Evolutionary conservation across 177 flowering plant genomes (phyloP).

Genomic region (Telopea speciosissima): DNA sequence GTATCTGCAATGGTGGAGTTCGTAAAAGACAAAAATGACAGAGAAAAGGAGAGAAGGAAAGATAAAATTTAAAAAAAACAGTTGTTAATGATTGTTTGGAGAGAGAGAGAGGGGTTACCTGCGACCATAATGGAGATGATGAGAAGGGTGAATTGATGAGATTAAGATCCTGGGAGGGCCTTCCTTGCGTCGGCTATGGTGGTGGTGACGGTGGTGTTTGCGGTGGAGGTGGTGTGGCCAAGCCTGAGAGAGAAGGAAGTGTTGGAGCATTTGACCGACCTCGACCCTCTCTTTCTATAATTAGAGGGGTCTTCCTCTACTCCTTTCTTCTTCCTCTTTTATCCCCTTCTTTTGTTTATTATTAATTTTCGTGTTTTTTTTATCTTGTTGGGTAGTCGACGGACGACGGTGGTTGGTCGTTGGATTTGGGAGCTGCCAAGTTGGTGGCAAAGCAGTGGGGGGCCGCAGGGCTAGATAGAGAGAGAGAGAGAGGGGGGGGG

Average conservation of each 20-base stretch:
- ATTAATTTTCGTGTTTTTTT: neutral
- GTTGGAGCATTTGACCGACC: neutral
- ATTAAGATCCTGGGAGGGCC: too few species aligned
- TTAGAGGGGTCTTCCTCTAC: neutral
- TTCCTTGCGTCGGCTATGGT: too few species aligned
- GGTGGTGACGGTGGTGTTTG: too few species aligned
- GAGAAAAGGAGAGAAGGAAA: neutral
- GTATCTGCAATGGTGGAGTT: neutral
- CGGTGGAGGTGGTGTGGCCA: neutral
- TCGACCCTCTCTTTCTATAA: neutral
- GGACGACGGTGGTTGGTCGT: too few species aligned
- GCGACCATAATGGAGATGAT: neutral
- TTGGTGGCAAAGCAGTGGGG: too few species aligned
- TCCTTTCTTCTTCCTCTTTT: neutral
- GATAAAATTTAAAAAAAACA: neutral
- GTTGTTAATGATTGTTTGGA: neutral
- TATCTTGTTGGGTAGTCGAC: too few species aligned
- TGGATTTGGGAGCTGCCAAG: too few species aligned
- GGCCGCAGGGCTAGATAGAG: neutral
- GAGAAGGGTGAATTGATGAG: too few species aligned
- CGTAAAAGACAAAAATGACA: neutral
- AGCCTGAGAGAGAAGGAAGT: conserved; percentile 1
- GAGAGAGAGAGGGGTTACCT: neutral
- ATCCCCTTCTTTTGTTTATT: neutral
- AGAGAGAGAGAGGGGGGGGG: neutral